Conservation (phyloP, 352 stramenopile species). For the Phytopythium vexans region DNA sequence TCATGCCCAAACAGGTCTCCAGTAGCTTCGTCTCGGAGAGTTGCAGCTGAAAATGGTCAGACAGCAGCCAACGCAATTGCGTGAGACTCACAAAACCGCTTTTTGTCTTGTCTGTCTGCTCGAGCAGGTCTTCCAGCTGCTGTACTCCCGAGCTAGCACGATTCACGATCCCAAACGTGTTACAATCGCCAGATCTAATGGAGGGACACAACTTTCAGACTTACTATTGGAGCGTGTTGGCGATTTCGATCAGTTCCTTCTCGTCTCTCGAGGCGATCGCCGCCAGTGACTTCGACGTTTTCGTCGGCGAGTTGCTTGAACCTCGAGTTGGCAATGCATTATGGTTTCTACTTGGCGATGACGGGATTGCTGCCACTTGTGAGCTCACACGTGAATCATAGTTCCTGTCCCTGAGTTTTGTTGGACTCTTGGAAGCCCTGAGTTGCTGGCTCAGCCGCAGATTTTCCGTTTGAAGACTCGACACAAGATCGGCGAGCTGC, state of each 20-base stretch:
- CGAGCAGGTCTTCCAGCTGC: conserved; percentile 35
- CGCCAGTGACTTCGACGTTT: conserved; percentile 1
- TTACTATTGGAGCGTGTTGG: conserved; percentile 49
- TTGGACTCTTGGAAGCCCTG: neutral
- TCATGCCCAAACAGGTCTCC: conserved; percentile 62
- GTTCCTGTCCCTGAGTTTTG: neutral
- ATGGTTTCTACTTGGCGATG: neutral
- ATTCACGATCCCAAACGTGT: neutral
- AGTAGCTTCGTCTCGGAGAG: conserved; percentile 36
- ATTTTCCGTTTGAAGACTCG: conserved; percentile 40
- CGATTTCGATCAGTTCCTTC: conserved; percentile 41
- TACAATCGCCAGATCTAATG: neutral
- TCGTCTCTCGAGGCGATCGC: conserved; percentile 37
- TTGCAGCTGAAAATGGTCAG: conserved; percentile 25
- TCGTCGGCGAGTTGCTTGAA: neutral
- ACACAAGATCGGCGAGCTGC: conserved; percentile 38
- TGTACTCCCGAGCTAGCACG: conserved; percentile 32
- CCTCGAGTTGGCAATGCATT: neutral
- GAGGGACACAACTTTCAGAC: conserved; percentile 2
- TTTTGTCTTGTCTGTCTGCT: conserved; percentile 11
- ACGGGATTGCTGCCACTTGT: neutral
- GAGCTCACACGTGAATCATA: too few relatives aligned
- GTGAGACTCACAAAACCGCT: conserved; percentile 53
- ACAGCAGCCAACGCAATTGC: conserved; percentile 41
- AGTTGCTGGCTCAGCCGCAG: conserved; percentile 39